Evolutionary conservation across 208 protist species (phyloP).

Genomic region (Trypanosoma scelopori): DNA sequence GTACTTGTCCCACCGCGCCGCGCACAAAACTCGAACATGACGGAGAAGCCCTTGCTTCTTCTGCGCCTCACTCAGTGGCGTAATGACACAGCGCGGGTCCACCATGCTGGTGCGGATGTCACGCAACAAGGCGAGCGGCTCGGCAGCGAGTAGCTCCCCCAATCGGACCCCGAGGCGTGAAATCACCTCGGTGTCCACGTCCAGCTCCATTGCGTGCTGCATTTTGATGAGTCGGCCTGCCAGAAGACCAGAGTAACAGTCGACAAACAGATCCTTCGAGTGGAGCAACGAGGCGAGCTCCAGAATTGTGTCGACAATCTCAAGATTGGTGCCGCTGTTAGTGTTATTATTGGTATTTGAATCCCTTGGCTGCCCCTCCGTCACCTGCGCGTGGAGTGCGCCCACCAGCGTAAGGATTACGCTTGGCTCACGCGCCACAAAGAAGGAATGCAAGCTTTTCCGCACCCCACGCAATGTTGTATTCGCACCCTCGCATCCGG

Average conservation of each 20-base stretch:
- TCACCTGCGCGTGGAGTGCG: slow-evolving; percentile 44
- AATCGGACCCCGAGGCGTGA: slow-evolving; percentile 48
- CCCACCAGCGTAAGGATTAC: slow-evolving; percentile 56
- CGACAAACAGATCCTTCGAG: slow-evolving; percentile 59
- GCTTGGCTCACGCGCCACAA: slow-evolving; percentile 38
- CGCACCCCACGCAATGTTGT: slow-evolving; percentile 38
- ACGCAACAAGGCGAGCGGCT: slow-evolving; percentile 55
- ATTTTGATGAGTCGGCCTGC: slow-evolving; percentile 48
- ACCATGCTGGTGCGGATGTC: slow-evolving; percentile 42
- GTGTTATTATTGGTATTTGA: neutral
- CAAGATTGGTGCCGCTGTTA: slow-evolving; percentile 20
- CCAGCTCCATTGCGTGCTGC: slow-evolving; percentile 28
- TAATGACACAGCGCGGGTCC: slow-evolving; percentile 1
- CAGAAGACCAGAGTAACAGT: slow-evolving; percentile 51
- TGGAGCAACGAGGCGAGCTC: slow-evolving; percentile 66
- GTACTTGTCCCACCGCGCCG: slow-evolving; percentile 65
- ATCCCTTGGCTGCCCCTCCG: neutral
- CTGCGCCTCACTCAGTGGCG: neutral
- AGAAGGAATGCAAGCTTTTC: slow-evolving; percentile 57
- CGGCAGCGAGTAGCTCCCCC: slow-evolving; percentile 36
- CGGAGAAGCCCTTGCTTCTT: slow-evolving; percentile 27
- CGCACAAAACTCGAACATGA: slow-evolving; percentile 54
- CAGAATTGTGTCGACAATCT: slow-evolving; percentile 67
- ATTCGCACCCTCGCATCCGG: slow-evolving; percentile 13
- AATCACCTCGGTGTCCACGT: slow-evolving; percentile 54